Base-by-base conservation (phyloP, 305 asterid genomes). In the Stenogyne calaminthoides region DNA sequence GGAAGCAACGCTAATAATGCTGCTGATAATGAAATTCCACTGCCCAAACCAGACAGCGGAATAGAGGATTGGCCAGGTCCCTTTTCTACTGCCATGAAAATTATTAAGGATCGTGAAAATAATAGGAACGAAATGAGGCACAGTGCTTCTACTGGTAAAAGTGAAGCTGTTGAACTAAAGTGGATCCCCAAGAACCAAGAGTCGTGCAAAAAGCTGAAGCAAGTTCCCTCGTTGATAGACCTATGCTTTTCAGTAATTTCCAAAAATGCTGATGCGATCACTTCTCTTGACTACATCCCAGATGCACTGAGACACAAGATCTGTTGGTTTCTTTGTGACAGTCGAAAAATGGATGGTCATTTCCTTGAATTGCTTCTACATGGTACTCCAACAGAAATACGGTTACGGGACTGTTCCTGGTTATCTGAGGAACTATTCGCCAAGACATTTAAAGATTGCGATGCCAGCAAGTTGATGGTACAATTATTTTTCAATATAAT, bases 31-130 rank as follows among this genome's bases (percentile, higher is more conserved):
- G 89, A 82, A 27, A 59, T 36, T 67, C 78, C 90, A 56, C 63
- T 46, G 49, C 78, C 80, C 25, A 88, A 69, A 57, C 61, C 42
- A 15, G 77, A 64, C 27, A 61, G 57, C 58, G 84, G 60, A 67
- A 60, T 14, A 51, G 95, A 91, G 80, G 97, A 94, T 80, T 94
- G 97, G 97, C 98, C 97, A 4, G 97, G 98, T 72, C 96, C 95
- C 15, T 94, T 91, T 84, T 89, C 96, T 47, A 94, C 98, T 69
- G 95, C 97, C 42, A 84, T 86, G 97, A 94, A 85, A 78, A 88
- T 91, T 67, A 87, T 88, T 42, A 81, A 49, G 83, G 98, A 89
- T 76, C 90, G 96, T 47, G 83, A 64, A 73, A 34, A 15, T 47
- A 86, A 80, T 55, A 80, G 42, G 62, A 71, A 69, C 49, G 70